These are phyloP conservation scores for Candida sp. DNA, from an alignment of 1,139 yeast genomes.

Conservation along the genomic window DNA sequence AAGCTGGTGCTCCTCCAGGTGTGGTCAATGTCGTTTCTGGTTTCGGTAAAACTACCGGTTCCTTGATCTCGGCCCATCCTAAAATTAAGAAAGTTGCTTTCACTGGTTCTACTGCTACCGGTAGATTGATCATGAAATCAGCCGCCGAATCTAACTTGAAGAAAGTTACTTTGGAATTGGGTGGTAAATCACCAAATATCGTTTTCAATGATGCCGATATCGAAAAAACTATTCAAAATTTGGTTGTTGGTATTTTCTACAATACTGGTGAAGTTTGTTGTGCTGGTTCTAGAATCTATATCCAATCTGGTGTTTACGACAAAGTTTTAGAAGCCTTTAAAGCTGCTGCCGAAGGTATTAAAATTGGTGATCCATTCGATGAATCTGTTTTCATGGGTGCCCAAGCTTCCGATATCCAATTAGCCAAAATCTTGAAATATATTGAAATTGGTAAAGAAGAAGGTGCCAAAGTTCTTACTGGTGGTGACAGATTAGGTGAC, in stretches of 20 bases:
- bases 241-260: conserved; percentile 56
- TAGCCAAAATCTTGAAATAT: conserved; percentile 70
- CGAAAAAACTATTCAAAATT: conserved; percentile 57
- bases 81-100: conserved; percentile 76
- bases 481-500: conserved; percentile 66
- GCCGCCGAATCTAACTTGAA: conserved; percentile 69
- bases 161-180: conserved; percentile 80
- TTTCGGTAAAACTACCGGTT: conserved; percentile 75
- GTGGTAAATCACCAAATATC: conserved; percentile 84
- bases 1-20: conserved; percentile 80
- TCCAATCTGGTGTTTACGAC: conserved; percentile 76
- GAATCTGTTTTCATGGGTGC: conserved; percentile 78
- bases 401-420: conserved; percentile 73
- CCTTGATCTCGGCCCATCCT: conserved; percentile 66
- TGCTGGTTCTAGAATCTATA: conserved; percentile 80
- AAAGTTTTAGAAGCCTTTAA: conserved; percentile 58
- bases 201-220: conserved; percentile 73
- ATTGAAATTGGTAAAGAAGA: conserved; percentile 70
- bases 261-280: conserved; percentile 90
- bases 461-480: conserved; percentile 74
- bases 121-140: conserved; percentile 69
- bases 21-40: conserved; percentile 76
- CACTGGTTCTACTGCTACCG: conserved; percentile 84
- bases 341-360: conserved; percentile 51
- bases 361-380: conserved; percentile 78